Percentiles rank a stretch among this genome's conserved stretches.
These are phyloP conservation scores for Termitomyces heimii DNA, from an alignment of 768 basidiomycete genomes.

Conservation along the genomic window DNA sequence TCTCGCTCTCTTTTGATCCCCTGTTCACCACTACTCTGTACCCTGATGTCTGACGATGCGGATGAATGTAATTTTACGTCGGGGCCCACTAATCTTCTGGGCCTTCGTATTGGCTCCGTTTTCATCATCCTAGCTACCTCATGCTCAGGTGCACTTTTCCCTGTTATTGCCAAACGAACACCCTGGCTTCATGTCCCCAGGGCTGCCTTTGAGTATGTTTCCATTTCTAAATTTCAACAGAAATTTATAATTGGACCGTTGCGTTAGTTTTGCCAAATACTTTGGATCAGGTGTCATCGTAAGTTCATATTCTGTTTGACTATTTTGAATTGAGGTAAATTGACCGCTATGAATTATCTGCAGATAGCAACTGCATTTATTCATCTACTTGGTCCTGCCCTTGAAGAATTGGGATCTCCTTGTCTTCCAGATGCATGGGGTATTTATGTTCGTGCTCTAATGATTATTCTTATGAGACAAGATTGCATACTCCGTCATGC, in stretches of 20 bases:
- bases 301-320: slow-evolving; percentile 20
- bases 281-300: slow-evolving; percentile 90
- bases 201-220: slow-evolving; percentile 60
- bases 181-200: slow-evolving; percentile 52
- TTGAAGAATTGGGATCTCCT: slow-evolving; percentile 60
- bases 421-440: slow-evolving; percentile 72
- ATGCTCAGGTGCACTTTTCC: slow-evolving; percentile 60
- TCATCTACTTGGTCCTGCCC: slow-evolving; percentile 72
- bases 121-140: slow-evolving; percentile 70
- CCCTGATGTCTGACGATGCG: slow-evolving; percentile 11
- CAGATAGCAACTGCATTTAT: slow-evolving; percentile 90
- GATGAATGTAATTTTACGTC: slow-evolving; percentile 48
- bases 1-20: background rate
- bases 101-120: slow-evolving; percentile 63
- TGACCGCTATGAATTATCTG: background rate
- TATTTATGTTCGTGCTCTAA: slow-evolving; percentile 53
- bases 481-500: background rate
- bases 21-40: background rate
- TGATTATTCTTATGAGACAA: background rate
- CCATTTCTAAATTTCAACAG: background rate
- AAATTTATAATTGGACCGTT: background rate
- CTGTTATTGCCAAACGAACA: slow-evolving; percentile 53
- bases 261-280: slow-evolving; percentile 71
- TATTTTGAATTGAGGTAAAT: too few species aligned
- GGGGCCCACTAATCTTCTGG: slow-evolving; percentile 39